Percentiles rank a stretch among this genome's conserved stretches.
phyloP scores from a whole-genome alignment of 2,329 filamentous ascomycete species.

The Penicillium capsulatum region DNA sequence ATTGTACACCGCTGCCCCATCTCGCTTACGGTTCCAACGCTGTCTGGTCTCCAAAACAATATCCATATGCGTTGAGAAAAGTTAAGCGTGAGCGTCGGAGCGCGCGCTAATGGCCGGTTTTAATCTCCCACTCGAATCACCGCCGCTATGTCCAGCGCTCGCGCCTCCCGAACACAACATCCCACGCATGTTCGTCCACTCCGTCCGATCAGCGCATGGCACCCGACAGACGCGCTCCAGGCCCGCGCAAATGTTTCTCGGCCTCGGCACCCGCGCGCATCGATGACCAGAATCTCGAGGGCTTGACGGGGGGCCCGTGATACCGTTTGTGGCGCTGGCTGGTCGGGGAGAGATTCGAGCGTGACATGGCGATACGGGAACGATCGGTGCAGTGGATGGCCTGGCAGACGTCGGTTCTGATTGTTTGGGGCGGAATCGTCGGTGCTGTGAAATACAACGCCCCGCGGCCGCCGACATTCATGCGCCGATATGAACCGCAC shows the following conservation, averaged over 20 bases:
- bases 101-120: slow-evolving; percentile 2
- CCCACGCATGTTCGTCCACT: slow-evolving; percentile 38
- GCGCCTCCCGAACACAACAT: slow-evolving; percentile 44
- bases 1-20: too few species aligned
- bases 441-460: slow-evolving; percentile 21
- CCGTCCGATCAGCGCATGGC: slow-evolving; percentile 41
- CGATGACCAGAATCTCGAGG: slow-evolving; percentile 31
- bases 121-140: slow-evolving; percentile 37
- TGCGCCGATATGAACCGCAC: slow-evolving; percentile 54
- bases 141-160: slow-evolving; percentile 36
- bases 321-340: slow-evolving; percentile 13
- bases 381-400: slow-evolving; percentile 37
- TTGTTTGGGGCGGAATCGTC: neutral
- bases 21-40: too few species aligned
- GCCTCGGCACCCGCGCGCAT: slow-evolving; percentile 32
- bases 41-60: too few species aligned
- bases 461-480: slow-evolving; percentile 48
- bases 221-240: slow-evolving; percentile 44
- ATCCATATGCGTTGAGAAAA: too few species aligned
- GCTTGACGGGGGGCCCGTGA: slow-evolving; percentile 5
- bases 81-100: neutral
- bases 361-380: slow-evolving; percentile 33
- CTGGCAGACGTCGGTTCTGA: slow-evolving; percentile 30
- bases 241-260: slow-evolving; percentile 42
- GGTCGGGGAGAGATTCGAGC: slow-evolving; percentile 23